These are phyloP conservation scores for Leccinum cinnamomeum DNA, from an alignment of 1,284 basidiomycete genomes.

Conservation along the genomic window DNA sequence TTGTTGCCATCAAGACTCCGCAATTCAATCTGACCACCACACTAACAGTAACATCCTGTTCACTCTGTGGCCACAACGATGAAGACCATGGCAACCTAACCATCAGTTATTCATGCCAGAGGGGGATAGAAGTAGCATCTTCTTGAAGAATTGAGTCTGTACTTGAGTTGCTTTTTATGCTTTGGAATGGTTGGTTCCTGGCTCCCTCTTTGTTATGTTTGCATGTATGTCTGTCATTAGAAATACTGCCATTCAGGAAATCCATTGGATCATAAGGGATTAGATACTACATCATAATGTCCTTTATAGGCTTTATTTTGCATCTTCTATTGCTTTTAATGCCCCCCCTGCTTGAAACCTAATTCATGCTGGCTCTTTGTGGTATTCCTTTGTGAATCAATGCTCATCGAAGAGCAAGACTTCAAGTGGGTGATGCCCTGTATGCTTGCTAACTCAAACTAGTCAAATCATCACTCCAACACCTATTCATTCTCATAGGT, in stretches of 20 bases:
- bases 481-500: not conserved
- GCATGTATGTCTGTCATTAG: not conserved
- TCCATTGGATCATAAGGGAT: not conserved
- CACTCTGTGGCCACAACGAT: not conserved
- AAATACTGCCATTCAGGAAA: not conserved
- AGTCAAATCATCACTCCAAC: not conserved
- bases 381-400: not conserved
- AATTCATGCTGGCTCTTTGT: not conserved
- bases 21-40: not conserved
- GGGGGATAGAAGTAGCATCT: not conserved
- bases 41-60: not conserved
- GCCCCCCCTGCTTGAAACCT: not conserved
- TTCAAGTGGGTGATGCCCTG: not conserved
- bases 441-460: not conserved
- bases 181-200: not conserved
- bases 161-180: not conserved
- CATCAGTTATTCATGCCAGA: not conserved
- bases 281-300: not conserved
- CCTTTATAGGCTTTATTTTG: not conserved
- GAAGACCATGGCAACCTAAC: not conserved
- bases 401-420: not conserved
- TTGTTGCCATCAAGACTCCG: not conserved
- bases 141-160: not conserved
- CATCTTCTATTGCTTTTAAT: not conserved
- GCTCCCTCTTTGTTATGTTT: not conserved